Base-by-base conservation (phyloP, 495 filamentous ascomycete species). In the Annulohypoxylon stygium region DNA sequence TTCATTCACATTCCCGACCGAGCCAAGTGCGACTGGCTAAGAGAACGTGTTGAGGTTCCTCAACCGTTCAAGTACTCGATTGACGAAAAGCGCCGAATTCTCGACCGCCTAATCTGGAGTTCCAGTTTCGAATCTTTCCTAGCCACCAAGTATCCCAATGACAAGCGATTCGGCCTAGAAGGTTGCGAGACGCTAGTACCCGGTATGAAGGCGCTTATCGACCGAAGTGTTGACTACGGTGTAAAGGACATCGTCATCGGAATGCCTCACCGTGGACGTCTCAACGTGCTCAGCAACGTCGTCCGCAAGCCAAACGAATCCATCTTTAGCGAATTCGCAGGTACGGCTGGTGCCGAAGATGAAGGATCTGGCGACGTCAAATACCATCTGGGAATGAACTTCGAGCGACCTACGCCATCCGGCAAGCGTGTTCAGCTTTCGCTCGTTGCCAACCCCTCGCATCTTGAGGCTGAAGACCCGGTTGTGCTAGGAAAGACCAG, bases 311-410 rank as follows among this genome's bases (percentile, higher is more conserved):
- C 96, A 70, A 99, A 99, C 79, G 97, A 98, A 84, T 98, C 97
- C 65, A 98, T 99, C 81, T 99, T 99, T 86, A 97, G 92, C 82
- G 96, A 99, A 83, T 99, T 99, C 76, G 92, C 92, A 66, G 96
- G 96, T 69, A 92, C 93, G 43, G 84, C 93, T 37, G 95, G 93
- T 76, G 92, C 94, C 26, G 90, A 91, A 67, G 96, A 99, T 76
- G 96, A 98, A 83, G 96, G 96, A 65, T 98, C 97, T 57, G 96
- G 96, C 70, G 96, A 99, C 81, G 96, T 99, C 80, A 99, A 99
- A 82, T 99, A 99, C 84, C 96, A 99, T 85, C 84, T 99, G 77
- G 96, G 96, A 76, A 99, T 99, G 96, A 98, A 98, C 85, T 99
- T 99, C 77, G 97, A 99, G 84, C 93, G 96, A 58, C 96, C 96